Evolutionary conservation across 1,284 basidiomycete genomes (phyloP), one percentile per base, ranked within the genome.

Genomic region (Moniliella sp.): DNA sequence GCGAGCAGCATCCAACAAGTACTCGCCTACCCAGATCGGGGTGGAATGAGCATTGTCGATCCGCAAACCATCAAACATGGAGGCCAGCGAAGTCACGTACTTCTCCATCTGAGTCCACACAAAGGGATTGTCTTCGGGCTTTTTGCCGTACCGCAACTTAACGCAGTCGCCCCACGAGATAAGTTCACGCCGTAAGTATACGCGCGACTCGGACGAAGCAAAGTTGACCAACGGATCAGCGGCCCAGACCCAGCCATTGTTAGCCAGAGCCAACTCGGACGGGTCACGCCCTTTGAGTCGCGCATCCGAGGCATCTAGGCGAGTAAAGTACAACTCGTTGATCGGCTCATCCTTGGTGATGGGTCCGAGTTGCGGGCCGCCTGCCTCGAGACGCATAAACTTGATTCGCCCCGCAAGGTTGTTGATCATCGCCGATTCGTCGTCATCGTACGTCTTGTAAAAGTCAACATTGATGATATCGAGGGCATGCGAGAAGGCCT

Each of bases 41-140:
- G 88, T 97, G 10, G 88, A 94, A 63, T 97, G 88, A 50, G 83
- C 91, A 60, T 97, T 97, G 63, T 97, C 88, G 49, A 97, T 78
- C 15, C 91, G 73, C 69, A 97, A 91, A 4, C 88, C 88, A 42
- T 91, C 76, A 56, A 93, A 97, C 5, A 72, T 70, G 25, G 64
- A 65, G 0, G 88, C 88, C 4, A 44, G 27, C 84, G 74, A 12
- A 68, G 68, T 70, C 37, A 83, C 79, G 36, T 54, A 52, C 15
- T 43, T 39, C n/a, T 71, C 76, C 74, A 97, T 94, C 62, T 84
- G 77, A 30, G 71, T 62, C 88, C 88, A 97, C 15, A 97, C 67
- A 77, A 81, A 94, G 1, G 84, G 83, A 57, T 86, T 93, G 45
- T 78, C 76, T 15, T 37, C 29, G 2, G 51, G 51, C 19, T 37